Percentiles rank a stretch among this genome's conserved stretches.
Evolutionary conservation across 768 basidiomycete genomes (phyloP).

Genomic region (Suillus decipiens): DNA sequence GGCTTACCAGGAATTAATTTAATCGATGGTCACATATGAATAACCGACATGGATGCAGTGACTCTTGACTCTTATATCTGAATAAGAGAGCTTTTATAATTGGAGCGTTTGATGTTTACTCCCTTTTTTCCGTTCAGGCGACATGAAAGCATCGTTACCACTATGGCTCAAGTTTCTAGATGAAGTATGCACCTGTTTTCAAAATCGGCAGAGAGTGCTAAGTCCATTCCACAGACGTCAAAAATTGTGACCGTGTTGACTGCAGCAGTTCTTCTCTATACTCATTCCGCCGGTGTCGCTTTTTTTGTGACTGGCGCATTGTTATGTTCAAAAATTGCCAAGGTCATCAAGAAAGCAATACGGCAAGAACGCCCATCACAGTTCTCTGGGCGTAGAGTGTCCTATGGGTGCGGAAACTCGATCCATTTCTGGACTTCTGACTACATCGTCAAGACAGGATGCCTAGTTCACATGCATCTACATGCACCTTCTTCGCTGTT

Average conservation of each 20-base stretch:
- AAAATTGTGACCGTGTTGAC: constrained; percentile 53
- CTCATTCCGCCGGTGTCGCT: constrained; percentile 59
- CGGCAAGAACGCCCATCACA: constrained; percentile 63
- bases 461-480: constrained; percentile 82
- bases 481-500: constrained; percentile 62
- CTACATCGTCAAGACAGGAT: constrained; percentile 48
- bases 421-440: constrained; percentile 1
- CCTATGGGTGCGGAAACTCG: constrained; percentile 61
- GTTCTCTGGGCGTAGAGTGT: constrained; percentile 44
- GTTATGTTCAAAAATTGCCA: constrained; percentile 57
- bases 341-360: constrained; percentile 59
- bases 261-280: constrained; percentile 52
- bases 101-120: not conserved
- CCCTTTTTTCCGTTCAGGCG: not conserved
- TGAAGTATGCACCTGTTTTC: constrained; percentile 23
- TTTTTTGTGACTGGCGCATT: constrained; percentile 66
- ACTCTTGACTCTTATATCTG: not conserved
- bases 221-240: constrained; percentile 49
- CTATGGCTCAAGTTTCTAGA: constrained; percentile 35
- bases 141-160: constrained; percentile 6
- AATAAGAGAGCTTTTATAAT: not conserved
- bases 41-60: not conserved
- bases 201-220: not conserved
- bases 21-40: not conserved
- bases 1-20: not conserved